phyloP scores from a whole-genome alignment of 1,139 yeast species.

The Scheffersomyces titani region DNA sequence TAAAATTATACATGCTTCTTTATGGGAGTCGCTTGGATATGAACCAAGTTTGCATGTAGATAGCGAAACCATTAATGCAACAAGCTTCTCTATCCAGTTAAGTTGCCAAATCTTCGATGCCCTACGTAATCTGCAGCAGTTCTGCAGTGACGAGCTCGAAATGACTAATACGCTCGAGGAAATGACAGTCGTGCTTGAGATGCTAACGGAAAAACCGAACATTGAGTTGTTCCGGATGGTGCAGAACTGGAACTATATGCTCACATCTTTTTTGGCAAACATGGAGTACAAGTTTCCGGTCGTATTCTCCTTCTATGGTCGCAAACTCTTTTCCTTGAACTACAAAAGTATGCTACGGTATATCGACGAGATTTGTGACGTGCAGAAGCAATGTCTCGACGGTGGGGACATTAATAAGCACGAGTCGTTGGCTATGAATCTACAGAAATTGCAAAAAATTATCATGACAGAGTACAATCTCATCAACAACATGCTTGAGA shows the following conservation, averaged over 20 bases:
- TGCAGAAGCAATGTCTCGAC: conserved; percentile 1
- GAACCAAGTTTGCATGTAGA: conserved; percentile 11
- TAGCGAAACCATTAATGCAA: neutral
- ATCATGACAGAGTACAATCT: conserved; percentile 10
- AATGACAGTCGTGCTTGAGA: conserved; percentile 12
- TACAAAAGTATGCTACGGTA: conserved; percentile 16
- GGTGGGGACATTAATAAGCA: conserved; percentile 1
- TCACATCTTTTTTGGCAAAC: conserved; percentile 29
- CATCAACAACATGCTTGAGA: conserved; percentile 9
- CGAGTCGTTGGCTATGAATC: conserved; percentile 5
- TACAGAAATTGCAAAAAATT: conserved; percentile 10
- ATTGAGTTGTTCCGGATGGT: conserved; percentile 14
- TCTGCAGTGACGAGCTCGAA: conserved; percentile 4
- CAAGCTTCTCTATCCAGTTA: conserved; percentile 13
- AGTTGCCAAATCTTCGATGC: conserved; percentile 22
- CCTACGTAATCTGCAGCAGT: conserved; percentile 8
- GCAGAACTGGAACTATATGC: conserved; percentile 28
- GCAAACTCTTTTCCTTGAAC: conserved; percentile 28
- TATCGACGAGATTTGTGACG: conserved; percentile 11
- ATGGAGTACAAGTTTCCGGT: conserved; percentile 35
- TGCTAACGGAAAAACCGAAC: conserved; percentile 8
- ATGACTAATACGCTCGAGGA: conserved; percentile 7
- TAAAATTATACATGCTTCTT: conserved; percentile 6
- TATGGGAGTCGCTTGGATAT: conserved; percentile 22
- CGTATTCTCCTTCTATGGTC: conserved; percentile 38